phyloP scores from a whole-genome alignment of 345 rosid genomes.

The Cardiospermum halicacabum region DNA sequence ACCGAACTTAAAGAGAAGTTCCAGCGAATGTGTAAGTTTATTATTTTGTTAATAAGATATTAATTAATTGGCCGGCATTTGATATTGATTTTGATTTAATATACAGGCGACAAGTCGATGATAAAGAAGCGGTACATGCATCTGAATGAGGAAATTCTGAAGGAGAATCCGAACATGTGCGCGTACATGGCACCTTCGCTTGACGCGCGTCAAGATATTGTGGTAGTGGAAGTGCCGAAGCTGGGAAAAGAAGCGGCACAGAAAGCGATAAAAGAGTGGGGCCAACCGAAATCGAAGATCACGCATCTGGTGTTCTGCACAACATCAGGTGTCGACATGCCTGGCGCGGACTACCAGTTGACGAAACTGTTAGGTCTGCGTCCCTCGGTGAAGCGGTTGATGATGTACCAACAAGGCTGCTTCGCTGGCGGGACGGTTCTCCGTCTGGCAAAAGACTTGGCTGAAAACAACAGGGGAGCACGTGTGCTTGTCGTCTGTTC shows the following conservation, averaged over 20 bases:
- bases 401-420: constrained; percentile 75
- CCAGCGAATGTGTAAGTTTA: constrained; percentile 73
- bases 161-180: constrained; percentile 53
- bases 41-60: background rate
- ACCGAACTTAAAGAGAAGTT: constrained; percentile 68
- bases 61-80: background rate
- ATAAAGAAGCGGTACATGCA: constrained; percentile 64
- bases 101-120: constrained; percentile 63
- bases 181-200: constrained; percentile 70
- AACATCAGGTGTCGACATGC: constrained; percentile 87
- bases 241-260: constrained; percentile 75
- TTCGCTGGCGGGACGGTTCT: constrained; percentile 83
- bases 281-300: constrained; percentile 79
- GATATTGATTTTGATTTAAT: background rate
- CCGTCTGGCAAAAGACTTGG: constrained; percentile 75
- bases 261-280: constrained; percentile 82
- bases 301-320: constrained; percentile 84
- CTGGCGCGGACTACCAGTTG: constrained; percentile 90
- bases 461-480: constrained; percentile 73
- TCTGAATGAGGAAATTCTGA: constrained; percentile 60
- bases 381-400: constrained; percentile 66
- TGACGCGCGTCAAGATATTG: constrained; percentile 70
- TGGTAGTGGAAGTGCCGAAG: constrained; percentile 75
- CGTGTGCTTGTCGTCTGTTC: constrained; percentile 79
- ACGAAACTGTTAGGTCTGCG: constrained; percentile 78